phyloP scores from a whole-genome alignment of 2,329 filamentous ascomycete genomes.

The Podosphaera fusca region DNA sequence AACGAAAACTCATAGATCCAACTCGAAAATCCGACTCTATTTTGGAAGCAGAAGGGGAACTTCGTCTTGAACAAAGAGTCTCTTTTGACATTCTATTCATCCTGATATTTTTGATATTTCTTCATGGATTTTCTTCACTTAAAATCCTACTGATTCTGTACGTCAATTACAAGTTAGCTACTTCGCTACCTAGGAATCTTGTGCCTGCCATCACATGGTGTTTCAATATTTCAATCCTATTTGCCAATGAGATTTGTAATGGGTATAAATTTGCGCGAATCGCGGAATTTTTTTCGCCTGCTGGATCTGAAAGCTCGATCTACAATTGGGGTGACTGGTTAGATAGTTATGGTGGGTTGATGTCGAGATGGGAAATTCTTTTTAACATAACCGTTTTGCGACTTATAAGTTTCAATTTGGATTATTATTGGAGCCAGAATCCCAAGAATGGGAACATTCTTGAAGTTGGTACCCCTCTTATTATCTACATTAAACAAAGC shows the following conservation, averaged over 20 bases:
- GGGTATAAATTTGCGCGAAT: slow-evolving; percentile 55
- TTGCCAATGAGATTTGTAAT: slow-evolving; percentile 64
- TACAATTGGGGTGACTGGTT: slow-evolving; percentile 40
- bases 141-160: slow-evolving; percentile 67
- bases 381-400: slow-evolving; percentile 91
- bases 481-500: slow-evolving; percentile 14
- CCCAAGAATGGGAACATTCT: slow-evolving; percentile 34
- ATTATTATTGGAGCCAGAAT: slow-evolving; percentile 80
- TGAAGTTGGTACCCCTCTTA: slow-evolving; percentile 41
- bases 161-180: slow-evolving; percentile 62
- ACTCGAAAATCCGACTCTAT: slow-evolving; percentile 6
- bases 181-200: slow-evolving; percentile 41
- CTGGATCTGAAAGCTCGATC: slow-evolving; percentile 3
- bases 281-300: slow-evolving; percentile 25
- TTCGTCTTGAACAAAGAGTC: slow-evolving; percentile 42
- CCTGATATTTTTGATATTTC: slow-evolving; percentile 47
- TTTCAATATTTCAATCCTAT: slow-evolving; percentile 69
- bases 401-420: slow-evolving; percentile 88
- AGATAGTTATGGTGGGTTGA: slow-evolving; percentile 62
- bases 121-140: slow-evolving; percentile 67
- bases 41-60: slow-evolving; percentile 23
- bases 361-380: slow-evolving; percentile 81
- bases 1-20: slow-evolving; percentile 9
- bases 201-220: slow-evolving; percentile 63
- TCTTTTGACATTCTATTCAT: slow-evolving; percentile 72